Evolutionary conservation across 2,329 filamentous ascomycete genomes (phyloP).

Genomic region (Ceratocystiopsis sp.): DNA sequence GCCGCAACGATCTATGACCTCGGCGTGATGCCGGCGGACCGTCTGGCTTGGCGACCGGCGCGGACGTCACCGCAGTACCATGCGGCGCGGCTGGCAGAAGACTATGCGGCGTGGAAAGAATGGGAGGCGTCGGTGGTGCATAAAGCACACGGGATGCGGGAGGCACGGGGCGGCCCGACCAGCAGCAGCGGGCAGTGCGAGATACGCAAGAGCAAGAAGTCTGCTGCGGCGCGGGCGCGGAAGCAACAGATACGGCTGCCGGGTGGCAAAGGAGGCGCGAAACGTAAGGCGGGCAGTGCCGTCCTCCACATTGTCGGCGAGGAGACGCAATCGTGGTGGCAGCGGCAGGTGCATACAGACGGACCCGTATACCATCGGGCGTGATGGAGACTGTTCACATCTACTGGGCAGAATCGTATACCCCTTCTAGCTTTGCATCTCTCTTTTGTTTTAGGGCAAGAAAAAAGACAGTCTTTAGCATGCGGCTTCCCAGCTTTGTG

Average conservation of each 20-base stretch:
- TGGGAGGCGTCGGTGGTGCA: constrained; percentile 39
- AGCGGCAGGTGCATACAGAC: constrained; percentile 27
- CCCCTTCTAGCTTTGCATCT: too few relatives aligned
- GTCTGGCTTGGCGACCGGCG: constrained; percentile 42
- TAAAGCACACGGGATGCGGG: constrained; percentile 28
- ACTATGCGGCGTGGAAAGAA: constrained; percentile 43
- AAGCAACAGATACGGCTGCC: constrained; percentile 34
- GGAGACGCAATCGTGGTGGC: constrained; percentile 28
- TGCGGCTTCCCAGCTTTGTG: too few relatives aligned
- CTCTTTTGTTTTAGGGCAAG: too few relatives aligned
- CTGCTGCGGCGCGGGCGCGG: constrained; percentile 20
- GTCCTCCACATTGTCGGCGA: constrained; percentile 36
- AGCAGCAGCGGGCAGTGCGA: constrained; percentile 7
- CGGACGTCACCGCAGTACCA: constrained; percentile 48
- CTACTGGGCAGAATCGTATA: too few relatives aligned
- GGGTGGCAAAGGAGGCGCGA: constrained; percentile 21
- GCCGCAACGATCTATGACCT: constrained; percentile 43
- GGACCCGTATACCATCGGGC: constrained; percentile 2
- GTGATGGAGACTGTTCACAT: too few relatives aligned
- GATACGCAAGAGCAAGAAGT: constrained; percentile 12
- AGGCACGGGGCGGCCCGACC: constrained; percentile 9
- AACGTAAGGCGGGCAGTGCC: constrained; percentile 7
- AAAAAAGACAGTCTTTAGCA: too few relatives aligned
- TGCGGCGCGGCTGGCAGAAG: constrained; percentile 46
- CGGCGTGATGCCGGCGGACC: constrained; percentile 10